These are phyloP conservation scores for Tolypocladium tropicale DNA, from an alignment of 2,329 filamentous ascomycete genomes.

Conservation along the genomic window DNA sequence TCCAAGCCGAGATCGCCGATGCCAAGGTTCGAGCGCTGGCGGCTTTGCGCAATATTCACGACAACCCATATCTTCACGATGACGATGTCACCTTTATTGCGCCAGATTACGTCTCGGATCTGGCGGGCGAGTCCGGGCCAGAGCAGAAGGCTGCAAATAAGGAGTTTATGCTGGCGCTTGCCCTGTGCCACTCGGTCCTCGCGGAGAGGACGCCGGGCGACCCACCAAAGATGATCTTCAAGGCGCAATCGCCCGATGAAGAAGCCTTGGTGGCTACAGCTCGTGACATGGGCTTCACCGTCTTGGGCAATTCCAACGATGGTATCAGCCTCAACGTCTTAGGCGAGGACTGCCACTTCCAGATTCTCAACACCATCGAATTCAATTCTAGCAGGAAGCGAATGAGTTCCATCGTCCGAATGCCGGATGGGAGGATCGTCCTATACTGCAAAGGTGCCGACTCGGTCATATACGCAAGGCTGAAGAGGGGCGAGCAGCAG, in stretches of 20 bases:
- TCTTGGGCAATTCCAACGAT: slow-evolving; percentile 69
- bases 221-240: slow-evolving; percentile 84
- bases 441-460: slow-evolving; percentile 97
- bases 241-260: slow-evolving; percentile 94
- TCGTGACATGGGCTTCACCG: slow-evolving; percentile 89
- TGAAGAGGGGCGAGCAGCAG: slow-evolving; percentile 75
- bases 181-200: slow-evolving; percentile 95
- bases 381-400: slow-evolving; percentile 96
- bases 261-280: slow-evolving; percentile 90
- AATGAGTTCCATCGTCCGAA: slow-evolving; percentile 94
- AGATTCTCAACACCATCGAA: slow-evolving; percentile 86
- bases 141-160: slow-evolving; percentile 72
- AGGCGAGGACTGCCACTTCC: slow-evolving; percentile 76
- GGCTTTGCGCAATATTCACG: slow-evolving; percentile 63
- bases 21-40: slow-evolving; percentile 65
- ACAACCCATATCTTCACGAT: slow-evolving; percentile 86
- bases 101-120: slow-evolving; percentile 76
- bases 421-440: slow-evolving; percentile 83
- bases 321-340: slow-evolving; percentile 79
- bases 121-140: slow-evolving; percentile 64
- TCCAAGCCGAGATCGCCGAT: slow-evolving; percentile 65
- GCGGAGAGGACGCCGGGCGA: slow-evolving; percentile 85
- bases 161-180: slow-evolving; percentile 88
- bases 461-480: slow-evolving; percentile 88
- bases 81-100: slow-evolving; percentile 88